Evolutionary conservation across 1,284 basidiomycete species (phyloP), one percentile per base, ranked within the genome.

Genomic region (Ganoderma meredithae): DNA sequence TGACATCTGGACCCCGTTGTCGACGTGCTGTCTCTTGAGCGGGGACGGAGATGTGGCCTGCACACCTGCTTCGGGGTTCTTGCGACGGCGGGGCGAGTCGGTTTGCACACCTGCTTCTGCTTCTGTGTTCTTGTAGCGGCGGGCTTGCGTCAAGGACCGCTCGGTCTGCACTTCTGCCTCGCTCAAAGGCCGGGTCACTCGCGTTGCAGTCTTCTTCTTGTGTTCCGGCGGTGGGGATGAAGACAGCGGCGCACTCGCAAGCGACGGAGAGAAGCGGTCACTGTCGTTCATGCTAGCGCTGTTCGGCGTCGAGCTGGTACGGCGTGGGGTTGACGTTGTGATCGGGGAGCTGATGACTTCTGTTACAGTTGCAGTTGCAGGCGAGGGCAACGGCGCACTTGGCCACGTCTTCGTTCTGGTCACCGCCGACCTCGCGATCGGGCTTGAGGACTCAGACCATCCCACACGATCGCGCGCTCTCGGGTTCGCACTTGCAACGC

Each of bases 101-200:
- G 62, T 69, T 53, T 72, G 71, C 9, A 70, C 61, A 12, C 36
- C 59, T 6, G 67, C 71, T 9, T 70, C 67, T 59, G 8, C 13
- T 47, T 49, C 56, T 68, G 60, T 41, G 65, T 36, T 36, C 60
- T 9, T 39, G 22, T 2, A 9, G 10, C 39, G 31, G n/a, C 25
- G 36, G 36, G 36, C 36, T 36, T 36, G 36, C 36, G 36, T 36
- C 36, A 9, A 36, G 36, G 36, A 9, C 36, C 3, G 9, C 36
- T 36, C 36, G 36, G 36, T 36, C 36, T 36, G 36, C 36, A 36
- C 36, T 36, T 36, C 7, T 9, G 36, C 3, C 36, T 36, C 36
- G 36, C 36, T 36, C 36, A 36, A 6, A 36, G 36, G 9, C 7
- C 36, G 36, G 36, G 36, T 36, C 36, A 36, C 36, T 2, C 36